Base-by-base conservation (phyloP, 2,329 filamentous ascomycete genomes). In the Calonectria pseudoturangicola region DNA sequence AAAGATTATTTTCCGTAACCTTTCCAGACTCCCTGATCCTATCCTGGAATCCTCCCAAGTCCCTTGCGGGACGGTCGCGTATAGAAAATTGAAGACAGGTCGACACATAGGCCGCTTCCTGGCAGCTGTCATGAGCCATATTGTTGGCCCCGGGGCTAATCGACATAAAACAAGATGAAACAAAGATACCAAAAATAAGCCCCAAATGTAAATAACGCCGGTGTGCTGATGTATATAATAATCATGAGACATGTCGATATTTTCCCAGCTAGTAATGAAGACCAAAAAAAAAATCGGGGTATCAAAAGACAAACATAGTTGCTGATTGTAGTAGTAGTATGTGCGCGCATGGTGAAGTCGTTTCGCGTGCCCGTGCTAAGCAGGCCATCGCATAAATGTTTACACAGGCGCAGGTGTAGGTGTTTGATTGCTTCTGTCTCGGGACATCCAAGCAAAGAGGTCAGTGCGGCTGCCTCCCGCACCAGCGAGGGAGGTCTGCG, bases 361-460 rank as follows among this genome's bases (percentile, higher is more conserved):
- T 66, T 66, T 33, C 43, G 30, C 30, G 56, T 62, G 64, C 63
- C 68, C 48, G 48, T 63, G 43, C 62, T 45, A 13, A 45, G 39
- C 54, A 56, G 63, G 54, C 30, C 27, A 25, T 30, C 48, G n/a
- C 51, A 50, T 62, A 66, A 47, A 39, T n/a, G 58, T 54, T 74
- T 75, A 80, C 72, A 79, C 77, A 66, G 76, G 79, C 25, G 79
- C 63, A 43, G 79, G 77, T n/a, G 78, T 79, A 47, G 79, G 79
- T 48, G 79, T 80, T 63, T 82, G 79, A n/a, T 78, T 79, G 66
- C 80, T 77, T 65, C 87, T 84, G 68, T 88, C 87, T 75, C 88
- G 84, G 5, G 87, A 86, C 80, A 89, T 89, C 88, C 88, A 89
- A 43, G 83, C 85, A 69, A 89, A 89, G 15, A 89, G 79, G 67